These are phyloP conservation scores for Heterobasidion irregulare DNA, from an alignment of 1,284 basidiomycete genomes.

Conservation along the genomic window DNA sequence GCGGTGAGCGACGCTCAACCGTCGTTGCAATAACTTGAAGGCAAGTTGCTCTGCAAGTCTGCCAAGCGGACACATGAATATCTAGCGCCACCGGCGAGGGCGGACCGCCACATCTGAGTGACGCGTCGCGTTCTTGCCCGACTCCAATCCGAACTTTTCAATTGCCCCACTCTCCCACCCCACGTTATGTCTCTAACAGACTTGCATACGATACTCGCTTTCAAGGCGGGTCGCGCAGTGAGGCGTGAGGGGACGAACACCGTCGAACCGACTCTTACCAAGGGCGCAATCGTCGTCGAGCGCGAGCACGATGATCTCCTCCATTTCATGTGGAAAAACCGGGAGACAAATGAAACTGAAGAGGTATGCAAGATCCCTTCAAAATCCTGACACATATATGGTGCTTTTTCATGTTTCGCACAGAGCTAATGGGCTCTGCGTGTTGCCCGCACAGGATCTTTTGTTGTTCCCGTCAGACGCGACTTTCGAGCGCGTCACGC, in stretches of 20 bases:
- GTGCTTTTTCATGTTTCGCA: no score
- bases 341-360: constrained; percentile 46
- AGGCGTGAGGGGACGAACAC: constrained; percentile 56
- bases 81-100: background rate
- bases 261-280: constrained; percentile 57
- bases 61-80: no score
- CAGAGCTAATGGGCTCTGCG: no score
- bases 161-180: background rate
- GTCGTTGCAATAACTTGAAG: no score
- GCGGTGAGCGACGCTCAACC: no score
- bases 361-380: constrained; percentile 36
- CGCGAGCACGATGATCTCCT: constrained; percentile 62
- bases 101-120: constrained; percentile 1
- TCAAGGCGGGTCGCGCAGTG: constrained; percentile 75
- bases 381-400: background rate
- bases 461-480: constrained; percentile 77
- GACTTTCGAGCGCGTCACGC: constrained; percentile 58
- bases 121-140: constrained; percentile 10
- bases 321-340: constrained; percentile 73
- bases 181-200: constrained; percentile 7
- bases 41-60: no score
- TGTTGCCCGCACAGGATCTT: constrained; percentile 41
- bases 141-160: background rate
- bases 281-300: constrained; percentile 62
- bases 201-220: constrained; percentile 39